Percentiles rank a stretch among this genome's conserved stretches.
Conservation (phyloP, 495 filamentous ascomycete genomes). For the Tetracladium marchalianum region DNA sequence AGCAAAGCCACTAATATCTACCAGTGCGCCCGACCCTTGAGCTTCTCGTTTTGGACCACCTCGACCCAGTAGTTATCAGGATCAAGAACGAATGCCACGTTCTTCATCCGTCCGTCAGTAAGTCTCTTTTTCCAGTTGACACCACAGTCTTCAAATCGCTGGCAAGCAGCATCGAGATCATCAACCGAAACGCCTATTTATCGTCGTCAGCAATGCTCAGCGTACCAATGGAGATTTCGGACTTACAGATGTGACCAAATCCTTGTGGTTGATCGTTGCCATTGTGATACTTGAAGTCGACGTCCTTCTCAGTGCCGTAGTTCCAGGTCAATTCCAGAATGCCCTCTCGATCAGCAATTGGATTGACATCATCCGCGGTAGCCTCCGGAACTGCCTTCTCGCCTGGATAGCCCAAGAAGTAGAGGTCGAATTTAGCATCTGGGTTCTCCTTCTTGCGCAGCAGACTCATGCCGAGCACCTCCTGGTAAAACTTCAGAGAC, state of each 20-base stretch:
- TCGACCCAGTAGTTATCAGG: slow-evolving; percentile 93
- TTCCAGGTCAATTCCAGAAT: slow-evolving; percentile 92
- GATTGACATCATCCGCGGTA: slow-evolving; percentile 47
- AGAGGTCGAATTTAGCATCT: slow-evolving; percentile 72
- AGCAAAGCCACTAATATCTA: slow-evolving; percentile 12
- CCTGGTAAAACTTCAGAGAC: slow-evolving; percentile 82
- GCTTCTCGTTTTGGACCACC: slow-evolving; percentile 59
- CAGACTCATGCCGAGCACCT: slow-evolving; percentile 79
- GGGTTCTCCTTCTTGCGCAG: slow-evolving; percentile 61
- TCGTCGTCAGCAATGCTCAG: slow-evolving; percentile 17
- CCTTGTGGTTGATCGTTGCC: slow-evolving; percentile 88
- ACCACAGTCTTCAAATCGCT: slow-evolving; percentile 69
- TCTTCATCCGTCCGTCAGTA: slow-evolving; percentile 85
- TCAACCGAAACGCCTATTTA: slow-evolving; percentile 71
- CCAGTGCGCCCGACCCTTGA: slow-evolving; percentile 39
- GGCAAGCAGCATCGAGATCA: slow-evolving; percentile 74
- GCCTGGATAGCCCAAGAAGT: slow-evolving; percentile 78
- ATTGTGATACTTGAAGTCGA: slow-evolving; percentile 77
- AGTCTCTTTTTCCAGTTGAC: slow-evolving; percentile 92
- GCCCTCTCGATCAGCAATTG: slow-evolving; percentile 62
- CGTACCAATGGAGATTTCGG: background rate
- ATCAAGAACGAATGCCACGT: slow-evolving; percentile 88
- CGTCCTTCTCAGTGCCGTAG: slow-evolving; percentile 89
- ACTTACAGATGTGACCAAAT: slow-evolving; percentile 82
- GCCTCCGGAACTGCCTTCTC: slow-evolving; percentile 35